phyloP scores from a whole-genome alignment of 2,329 filamentous ascomycete genomes.

The Trichoderma polysporum region DNA sequence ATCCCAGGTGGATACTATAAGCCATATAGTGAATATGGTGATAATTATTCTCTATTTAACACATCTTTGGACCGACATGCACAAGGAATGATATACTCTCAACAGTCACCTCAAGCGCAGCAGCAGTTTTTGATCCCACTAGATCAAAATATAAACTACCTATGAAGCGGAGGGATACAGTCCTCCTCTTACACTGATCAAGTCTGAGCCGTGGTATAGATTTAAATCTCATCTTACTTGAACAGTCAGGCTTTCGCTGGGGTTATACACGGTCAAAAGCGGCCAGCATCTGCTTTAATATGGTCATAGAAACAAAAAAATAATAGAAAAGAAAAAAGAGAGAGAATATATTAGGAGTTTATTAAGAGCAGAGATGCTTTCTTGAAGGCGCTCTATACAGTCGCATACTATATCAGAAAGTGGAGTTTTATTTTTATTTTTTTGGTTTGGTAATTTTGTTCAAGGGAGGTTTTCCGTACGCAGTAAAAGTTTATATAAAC shows the following conservation, averaged over 20 bases:
- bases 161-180: slow-evolving; percentile 38
- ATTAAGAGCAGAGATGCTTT: not conserved
- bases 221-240: slow-evolving; percentile 59
- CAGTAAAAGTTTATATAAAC: not conserved
- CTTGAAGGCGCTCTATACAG: not conserved
- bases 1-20: slow-evolving; percentile 58
- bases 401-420: not conserved
- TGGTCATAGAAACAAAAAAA: not conserved
- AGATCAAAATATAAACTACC: slow-evolving; percentile 29
- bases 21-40: slow-evolving; percentile 49
- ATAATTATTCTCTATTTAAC: slow-evolving; percentile 48
- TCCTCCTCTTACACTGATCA: slow-evolving; percentile 40
- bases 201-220: slow-evolving; percentile 55
- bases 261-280: not conserved
- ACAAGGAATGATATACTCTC: slow-evolving; percentile 17
- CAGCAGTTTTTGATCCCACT: slow-evolving; percentile 39
- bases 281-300: not conserved
- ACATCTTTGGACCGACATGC: slow-evolving; percentile 47
- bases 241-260: slow-evolving; percentile 44
- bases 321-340: not conserved
- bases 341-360: not conserved
- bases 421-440: not conserved
- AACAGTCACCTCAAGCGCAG: slow-evolving; percentile 46
- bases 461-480: not conserved
- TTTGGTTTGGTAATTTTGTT: not conserved